Percentiles rank a stretch among this genome's conserved stretches.
Conservation (phyloP, 768 basidiomycete species). For the Podaxis sp. region DNA sequence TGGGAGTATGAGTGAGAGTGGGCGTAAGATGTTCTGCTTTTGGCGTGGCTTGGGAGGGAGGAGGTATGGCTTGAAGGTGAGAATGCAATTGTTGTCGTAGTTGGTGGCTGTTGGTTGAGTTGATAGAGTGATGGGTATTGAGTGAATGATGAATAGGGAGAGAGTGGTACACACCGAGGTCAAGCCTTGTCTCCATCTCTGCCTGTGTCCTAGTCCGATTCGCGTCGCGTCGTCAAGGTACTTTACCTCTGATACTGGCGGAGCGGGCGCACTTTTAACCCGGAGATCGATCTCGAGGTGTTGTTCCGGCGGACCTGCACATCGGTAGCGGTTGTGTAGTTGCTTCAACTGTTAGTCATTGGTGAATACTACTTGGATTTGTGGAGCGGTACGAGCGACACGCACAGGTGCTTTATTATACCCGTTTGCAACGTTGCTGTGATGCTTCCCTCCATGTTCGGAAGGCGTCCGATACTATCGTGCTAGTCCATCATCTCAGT, state of each 20-base stretch:
- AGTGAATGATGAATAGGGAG: neutral
- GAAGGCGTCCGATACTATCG: neutral
- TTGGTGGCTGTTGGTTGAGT: neutral
- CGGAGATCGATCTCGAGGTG: neutral
- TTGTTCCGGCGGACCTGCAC: neutral
- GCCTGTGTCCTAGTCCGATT: neutral
- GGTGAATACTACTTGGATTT: neutral
- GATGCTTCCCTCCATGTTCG: neutral
- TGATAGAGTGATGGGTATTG: neutral
- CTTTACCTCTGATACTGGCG: neutral
- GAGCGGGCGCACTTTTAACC: neutral
- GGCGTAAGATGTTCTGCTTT: neutral
- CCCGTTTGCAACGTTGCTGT: neutral
- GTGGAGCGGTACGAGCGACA: neutral
- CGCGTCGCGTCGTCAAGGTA: neutral
- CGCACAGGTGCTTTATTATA: neutral
- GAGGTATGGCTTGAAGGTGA: neutral
- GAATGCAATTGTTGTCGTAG: neutral
- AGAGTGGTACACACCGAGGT: neutral
- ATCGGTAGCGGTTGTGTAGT: neutral
- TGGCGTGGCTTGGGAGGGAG: constrained; percentile 2
- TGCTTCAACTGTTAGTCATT: neutral
- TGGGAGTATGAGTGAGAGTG: neutral
- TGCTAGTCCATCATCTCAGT: neutral
- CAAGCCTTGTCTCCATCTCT: neutral